Percentiles rank a stretch among this genome's conserved stretches.
Conservation (phyloP, 306 rosid genomes). For the Aeschynomene evenia region DNA sequence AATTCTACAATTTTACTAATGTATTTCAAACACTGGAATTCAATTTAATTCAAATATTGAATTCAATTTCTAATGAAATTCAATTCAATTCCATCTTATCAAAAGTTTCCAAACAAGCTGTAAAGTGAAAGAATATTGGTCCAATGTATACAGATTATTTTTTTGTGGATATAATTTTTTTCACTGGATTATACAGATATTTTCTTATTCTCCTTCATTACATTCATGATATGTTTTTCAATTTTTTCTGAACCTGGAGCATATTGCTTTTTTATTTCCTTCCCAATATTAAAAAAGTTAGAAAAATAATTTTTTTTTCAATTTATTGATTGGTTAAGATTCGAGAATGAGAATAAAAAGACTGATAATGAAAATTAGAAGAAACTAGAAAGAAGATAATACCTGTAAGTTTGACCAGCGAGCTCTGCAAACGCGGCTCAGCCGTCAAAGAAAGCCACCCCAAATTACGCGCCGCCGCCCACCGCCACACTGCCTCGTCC, state of each 20-base stretch:
- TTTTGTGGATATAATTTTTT: no score
- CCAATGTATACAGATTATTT: no score
- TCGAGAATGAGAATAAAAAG: not conserved
- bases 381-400: not conserved
- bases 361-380: not conserved
- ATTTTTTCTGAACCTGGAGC: not conserved
- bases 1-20: no score
- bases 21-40: no score
- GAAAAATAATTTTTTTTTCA: not conserved
- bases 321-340: not conserved
- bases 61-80: no score
- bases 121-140: no score
- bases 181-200: not conserved
- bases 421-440: slow-evolving; percentile 66
- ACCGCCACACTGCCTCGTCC: slow-evolving; percentile 44
- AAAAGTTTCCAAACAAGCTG: no score
- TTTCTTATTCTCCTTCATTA: no score
- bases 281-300: not conserved
- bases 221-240: not conserved
- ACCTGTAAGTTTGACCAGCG: slow-evolving; percentile 68
- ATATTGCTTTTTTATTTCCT: no score
- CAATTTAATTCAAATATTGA: no score
- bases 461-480: slow-evolving; percentile 62
- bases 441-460: slow-evolving; percentile 57
- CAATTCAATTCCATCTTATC: no score